Percentiles rank a stretch among this genome's conserved stretches.
Conservation (phyloP, 352 stramenopile species). For the Phytopythium montanum region DNA sequence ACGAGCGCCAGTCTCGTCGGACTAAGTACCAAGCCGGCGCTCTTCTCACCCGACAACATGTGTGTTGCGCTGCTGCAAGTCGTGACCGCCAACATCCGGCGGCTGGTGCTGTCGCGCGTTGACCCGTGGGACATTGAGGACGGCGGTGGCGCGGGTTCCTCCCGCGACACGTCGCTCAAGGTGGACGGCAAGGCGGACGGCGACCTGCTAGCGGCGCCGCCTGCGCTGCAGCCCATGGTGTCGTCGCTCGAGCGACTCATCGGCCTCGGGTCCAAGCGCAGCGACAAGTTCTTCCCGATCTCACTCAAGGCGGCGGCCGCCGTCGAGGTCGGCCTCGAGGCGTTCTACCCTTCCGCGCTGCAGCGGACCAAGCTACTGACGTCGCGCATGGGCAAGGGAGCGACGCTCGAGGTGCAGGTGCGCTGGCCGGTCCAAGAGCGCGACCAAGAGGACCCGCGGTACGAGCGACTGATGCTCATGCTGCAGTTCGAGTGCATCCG, state of each 20-base stretch:
- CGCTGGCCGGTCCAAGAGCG: constrained; percentile 84
- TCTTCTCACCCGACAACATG: constrained; percentile 58
- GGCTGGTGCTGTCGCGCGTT: constrained; percentile 73
- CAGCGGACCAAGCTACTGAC: constrained; percentile 79
- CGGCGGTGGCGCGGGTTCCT: constrained; percentile 39
- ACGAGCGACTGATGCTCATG: constrained; percentile 84
- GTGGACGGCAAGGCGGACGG: constrained; percentile 32
- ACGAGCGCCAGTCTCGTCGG: background rate
- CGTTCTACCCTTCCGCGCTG: constrained; percentile 82
- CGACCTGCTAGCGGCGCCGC: constrained; percentile 50
- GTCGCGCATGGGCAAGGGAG: constrained; percentile 78
- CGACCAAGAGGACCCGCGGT: constrained; percentile 85
- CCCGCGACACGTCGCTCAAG: constrained; percentile 54
- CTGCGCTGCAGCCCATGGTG: constrained; percentile 62
- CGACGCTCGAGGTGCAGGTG: constrained; percentile 82
- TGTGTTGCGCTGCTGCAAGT: constrained; percentile 74
- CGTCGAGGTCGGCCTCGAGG: constrained; percentile 84
- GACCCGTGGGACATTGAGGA: constrained; percentile 68
- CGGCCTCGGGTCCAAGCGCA: constrained; percentile 75
- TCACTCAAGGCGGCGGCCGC: constrained; percentile 82
- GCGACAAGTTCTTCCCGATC: constrained; percentile 71
- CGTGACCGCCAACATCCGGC: constrained; percentile 76
- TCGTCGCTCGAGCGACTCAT: constrained; percentile 72
- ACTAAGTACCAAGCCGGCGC: constrained; percentile 1
- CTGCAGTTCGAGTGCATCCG: constrained; percentile 85